phyloP scores from a whole-genome alignment of 176 grass and related monocot genomes.

The Elymus sibiricus region DNA sequence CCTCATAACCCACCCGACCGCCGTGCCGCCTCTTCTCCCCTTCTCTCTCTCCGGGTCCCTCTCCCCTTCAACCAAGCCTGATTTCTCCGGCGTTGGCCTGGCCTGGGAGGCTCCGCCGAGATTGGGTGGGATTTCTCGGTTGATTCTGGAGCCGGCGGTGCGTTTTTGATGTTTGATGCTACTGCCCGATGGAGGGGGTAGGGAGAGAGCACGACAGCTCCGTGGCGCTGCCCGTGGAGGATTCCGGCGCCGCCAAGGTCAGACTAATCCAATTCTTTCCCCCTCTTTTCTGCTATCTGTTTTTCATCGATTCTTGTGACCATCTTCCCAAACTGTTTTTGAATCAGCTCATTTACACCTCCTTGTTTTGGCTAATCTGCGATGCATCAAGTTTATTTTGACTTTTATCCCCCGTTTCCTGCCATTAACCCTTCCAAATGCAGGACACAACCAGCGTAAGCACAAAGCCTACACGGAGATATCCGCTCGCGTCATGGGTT shows the following conservation, averaged over 20 bases:
- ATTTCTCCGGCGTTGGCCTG: not conserved
- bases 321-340: not conserved
- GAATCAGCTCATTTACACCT: not conserved
- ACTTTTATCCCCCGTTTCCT: not conserved
- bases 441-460: conserved; percentile 38
- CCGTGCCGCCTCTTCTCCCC: not conserved
- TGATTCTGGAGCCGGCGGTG: not conserved
- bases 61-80: not conserved
- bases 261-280: not conserved
- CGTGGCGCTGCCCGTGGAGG: not conserved
- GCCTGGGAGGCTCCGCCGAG: not conserved
- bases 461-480: conserved; percentile 61
- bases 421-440: not conserved
- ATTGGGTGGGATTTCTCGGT: not conserved
- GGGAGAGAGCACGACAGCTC: conserved; percentile 18
- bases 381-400: not conserved
- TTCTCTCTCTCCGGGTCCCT: not conserved
- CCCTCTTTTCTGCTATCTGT: not conserved
- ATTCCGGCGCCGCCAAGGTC: conserved; percentile 29
- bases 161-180: conserved; percentile 4
- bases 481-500: conserved; percentile 60
- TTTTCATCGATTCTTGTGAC: not conserved
- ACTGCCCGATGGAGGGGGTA: conserved; percentile 20
- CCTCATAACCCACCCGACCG: not conserved
- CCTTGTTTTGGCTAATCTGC: not conserved